Percentiles rank a stretch among this genome's conserved stretches.
Conservation (phyloP, 768 basidiomycete genomes). For the Tephrocybe sp. region DNA sequence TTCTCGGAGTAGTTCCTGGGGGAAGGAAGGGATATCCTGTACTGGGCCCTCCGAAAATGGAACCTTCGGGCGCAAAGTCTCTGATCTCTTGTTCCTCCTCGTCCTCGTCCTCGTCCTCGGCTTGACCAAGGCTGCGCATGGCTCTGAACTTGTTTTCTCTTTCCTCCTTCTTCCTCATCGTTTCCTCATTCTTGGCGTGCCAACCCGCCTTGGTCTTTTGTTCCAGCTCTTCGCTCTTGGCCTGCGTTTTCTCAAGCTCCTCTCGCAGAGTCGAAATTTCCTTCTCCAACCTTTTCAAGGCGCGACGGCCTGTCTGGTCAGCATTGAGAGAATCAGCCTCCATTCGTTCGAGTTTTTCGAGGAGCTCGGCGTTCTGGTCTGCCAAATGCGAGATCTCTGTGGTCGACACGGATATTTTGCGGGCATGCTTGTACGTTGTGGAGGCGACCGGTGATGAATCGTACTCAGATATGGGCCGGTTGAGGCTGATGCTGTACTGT, state of each 20-base stretch:
- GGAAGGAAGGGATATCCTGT: slow-evolving; percentile 29
- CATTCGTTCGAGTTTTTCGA: slow-evolving; percentile 72
- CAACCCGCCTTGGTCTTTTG: slow-evolving; percentile 53
- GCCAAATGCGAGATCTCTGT: slow-evolving; percentile 69
- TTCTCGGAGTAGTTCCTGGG: slow-evolving; percentile 20
- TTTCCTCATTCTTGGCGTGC: slow-evolving; percentile 42
- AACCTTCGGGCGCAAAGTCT: slow-evolving; percentile 65
- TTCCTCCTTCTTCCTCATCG: slow-evolving; percentile 46
- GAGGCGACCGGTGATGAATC: slow-evolving; percentile 18
- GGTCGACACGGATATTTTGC: slow-evolving; percentile 64
- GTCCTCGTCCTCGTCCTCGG: slow-evolving; percentile 28
- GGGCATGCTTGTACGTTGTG: slow-evolving; percentile 29
- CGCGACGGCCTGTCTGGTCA: slow-evolving; percentile 67
- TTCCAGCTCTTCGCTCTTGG: slow-evolving; percentile 69
- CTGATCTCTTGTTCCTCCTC: slow-evolving; percentile 33
- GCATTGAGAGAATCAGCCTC: slow-evolving; percentile 67
- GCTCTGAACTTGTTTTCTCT: slow-evolving; percentile 55
- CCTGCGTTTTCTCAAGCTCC: slow-evolving; percentile 77
- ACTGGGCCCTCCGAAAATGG: slow-evolving; percentile 36
- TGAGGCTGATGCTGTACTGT: slow-evolving; percentile 27
- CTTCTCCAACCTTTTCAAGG: slow-evolving; percentile 71
- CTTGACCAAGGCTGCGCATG: slow-evolving; percentile 41
- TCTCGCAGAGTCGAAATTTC: slow-evolving; percentile 76
- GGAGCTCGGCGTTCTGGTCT: slow-evolving; percentile 82
- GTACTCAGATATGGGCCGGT: slow-evolving; percentile 20